Evolutionary conservation across 495 filamentous ascomycete genomes (phyloP).

Genomic region (Cercophora samala): DNA sequence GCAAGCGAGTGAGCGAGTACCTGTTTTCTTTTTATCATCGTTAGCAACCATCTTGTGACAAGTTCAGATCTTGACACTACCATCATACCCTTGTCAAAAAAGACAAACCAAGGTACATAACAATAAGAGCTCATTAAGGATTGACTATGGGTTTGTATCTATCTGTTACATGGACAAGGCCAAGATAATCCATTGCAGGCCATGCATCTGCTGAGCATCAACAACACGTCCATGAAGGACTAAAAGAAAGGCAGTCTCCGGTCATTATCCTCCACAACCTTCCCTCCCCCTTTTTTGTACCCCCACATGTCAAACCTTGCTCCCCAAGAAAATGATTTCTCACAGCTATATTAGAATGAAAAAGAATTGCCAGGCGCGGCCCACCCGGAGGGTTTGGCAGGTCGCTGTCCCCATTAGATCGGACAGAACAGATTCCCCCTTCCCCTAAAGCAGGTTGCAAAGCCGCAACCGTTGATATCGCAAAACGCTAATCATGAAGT

Average conservation of each 20-base stretch:
- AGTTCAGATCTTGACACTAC: no score
- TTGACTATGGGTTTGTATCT: conserved; percentile 35
- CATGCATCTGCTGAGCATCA: conserved; percentile 31
- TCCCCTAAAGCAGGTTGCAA: conserved; percentile 24
- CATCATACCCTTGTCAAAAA: neutral
- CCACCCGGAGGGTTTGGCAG: conserved; percentile 22
- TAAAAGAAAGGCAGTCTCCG: conserved; percentile 12
- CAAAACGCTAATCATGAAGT: conserved; percentile 59
- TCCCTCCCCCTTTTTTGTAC: neutral
- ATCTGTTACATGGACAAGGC: conserved; percentile 38
- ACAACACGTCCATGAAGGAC: conserved; percentile 14
- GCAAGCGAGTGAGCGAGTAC: neutral
- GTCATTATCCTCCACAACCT: conserved; percentile 10
- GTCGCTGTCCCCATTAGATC: conserved; percentile 33
- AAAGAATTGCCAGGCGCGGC: conserved; percentile 21
- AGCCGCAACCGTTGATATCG: conserved; percentile 40
- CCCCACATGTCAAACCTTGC: conserved; percentile 12
- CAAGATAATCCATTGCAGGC: conserved; percentile 31
- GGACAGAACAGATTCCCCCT: conserved; percentile 28
- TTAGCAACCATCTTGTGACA: no score
- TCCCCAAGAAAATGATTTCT: conserved; percentile 24
- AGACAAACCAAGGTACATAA: neutral
- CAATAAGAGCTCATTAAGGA: conserved; percentile 23
- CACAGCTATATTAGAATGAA: conserved; percentile 29
- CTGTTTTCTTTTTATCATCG: neutral